Percentiles rank a stretch among this genome's conserved stretches.
Evolutionary conservation across 2,329 filamentous ascomycete species (phyloP).

Genomic region (Drechslerella stenobrocha): DNA sequence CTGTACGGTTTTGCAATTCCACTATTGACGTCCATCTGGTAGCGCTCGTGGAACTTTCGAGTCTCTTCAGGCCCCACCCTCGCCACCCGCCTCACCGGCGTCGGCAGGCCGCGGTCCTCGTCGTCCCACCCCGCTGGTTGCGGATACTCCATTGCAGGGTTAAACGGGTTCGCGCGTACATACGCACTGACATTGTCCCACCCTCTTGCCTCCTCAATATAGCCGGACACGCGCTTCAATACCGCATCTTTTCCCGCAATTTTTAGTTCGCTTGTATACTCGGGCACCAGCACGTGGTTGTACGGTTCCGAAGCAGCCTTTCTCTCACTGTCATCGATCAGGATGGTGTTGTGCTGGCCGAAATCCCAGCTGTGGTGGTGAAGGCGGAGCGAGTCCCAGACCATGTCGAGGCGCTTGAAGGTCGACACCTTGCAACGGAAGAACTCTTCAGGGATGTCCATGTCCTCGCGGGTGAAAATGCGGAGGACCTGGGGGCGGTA

Average conservation of each 20-base stretch:
- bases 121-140: conserved; percentile 14
- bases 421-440: conserved; percentile 76
- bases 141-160: conserved; percentile 10
- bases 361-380: conserved; percentile 55
- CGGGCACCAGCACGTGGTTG: conserved; percentile 79
- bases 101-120: background rate
- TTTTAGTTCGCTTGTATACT: conserved; percentile 64
- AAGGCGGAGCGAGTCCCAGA: conserved; percentile 66
- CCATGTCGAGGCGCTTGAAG: conserved; percentile 76
- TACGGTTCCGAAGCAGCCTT: conserved; percentile 82
- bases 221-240: conserved; percentile 60
- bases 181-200: conserved; percentile 59
- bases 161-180: conserved; percentile 36
- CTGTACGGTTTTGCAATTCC: conserved; percentile 1
- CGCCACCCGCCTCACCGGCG: background rate
- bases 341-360: conserved; percentile 77
- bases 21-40: background rate
- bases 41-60: conserved; percentile 2
- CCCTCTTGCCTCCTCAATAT: conserved; percentile 60
- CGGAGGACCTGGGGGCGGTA: conserved; percentile 66
- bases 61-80: conserved; percentile 1
- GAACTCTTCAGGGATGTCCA: conserved; percentile 68
- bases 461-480: conserved; percentile 76
- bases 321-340: conserved; percentile 80
- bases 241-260: conserved; percentile 57